Percentiles rank a stretch among this genome's conserved stretches.
phyloP scores from a whole-genome alignment of 2,329 filamentous ascomycete species.

The Cordyceps tenuipes region DNA sequence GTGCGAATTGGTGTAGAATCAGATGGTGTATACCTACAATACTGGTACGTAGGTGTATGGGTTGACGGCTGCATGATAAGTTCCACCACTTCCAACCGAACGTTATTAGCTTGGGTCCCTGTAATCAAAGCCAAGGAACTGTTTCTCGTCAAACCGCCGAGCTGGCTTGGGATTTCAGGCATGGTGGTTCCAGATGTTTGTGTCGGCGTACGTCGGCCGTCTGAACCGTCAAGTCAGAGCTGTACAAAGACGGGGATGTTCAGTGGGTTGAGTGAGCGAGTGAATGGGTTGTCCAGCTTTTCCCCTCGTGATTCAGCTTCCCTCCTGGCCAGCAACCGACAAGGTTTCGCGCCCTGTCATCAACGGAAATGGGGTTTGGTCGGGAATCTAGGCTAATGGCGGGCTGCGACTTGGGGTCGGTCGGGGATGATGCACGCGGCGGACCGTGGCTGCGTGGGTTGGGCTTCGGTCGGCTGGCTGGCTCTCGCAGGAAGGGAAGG shows the following conservation, averaged over 20 bases:
- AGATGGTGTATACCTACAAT: background rate
- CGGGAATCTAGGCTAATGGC: constrained; percentile 7
- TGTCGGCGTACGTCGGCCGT: background rate
- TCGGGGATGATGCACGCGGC: constrained; percentile 4
- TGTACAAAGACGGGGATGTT: background rate
- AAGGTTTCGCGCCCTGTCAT: background rate
- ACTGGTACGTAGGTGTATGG: background rate
- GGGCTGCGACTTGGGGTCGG: constrained; percentile 8
- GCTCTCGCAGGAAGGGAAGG: background rate
- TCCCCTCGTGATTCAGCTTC: background rate
- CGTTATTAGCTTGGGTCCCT: constrained; percentile 5
- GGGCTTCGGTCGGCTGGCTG: background rate
- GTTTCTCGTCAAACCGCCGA: background rate
- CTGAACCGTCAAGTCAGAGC: background rate
- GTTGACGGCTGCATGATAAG: background rate
- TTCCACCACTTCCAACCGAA: background rate
- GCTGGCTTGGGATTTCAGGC: background rate
- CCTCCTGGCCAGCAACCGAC: background rate
- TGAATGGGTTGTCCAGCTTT: background rate
- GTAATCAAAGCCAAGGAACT: background rate
- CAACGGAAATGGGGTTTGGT: constrained; percentile 3
- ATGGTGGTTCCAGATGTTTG: background rate
- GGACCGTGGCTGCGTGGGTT: constrained; percentile 3
- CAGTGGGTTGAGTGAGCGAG: background rate
- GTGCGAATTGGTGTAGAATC: too few relatives aligned